Conservation (phyloP, 148 eudicot species). For the Vaccinium darrowii region DNA sequence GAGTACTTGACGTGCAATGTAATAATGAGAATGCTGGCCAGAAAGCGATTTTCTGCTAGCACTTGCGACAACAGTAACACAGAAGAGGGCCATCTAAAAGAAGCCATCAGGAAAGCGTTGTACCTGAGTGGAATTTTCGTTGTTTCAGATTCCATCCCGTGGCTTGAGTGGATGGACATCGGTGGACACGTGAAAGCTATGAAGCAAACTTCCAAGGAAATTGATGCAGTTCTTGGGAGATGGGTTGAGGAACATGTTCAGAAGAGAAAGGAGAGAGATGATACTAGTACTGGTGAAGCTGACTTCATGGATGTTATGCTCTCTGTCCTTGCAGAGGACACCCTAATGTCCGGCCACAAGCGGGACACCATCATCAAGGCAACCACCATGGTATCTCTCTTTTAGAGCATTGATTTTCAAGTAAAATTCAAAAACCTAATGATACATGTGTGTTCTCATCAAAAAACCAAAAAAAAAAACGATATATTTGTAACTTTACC, state of each 20-base stretch:
- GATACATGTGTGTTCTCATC: background rate
- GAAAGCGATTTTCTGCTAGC: constrained; percentile 34
- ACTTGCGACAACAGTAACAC: constrained; percentile 1
- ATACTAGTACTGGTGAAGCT: background rate
- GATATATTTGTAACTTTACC: background rate
- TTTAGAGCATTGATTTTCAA: background rate
- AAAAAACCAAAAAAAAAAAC: no score
- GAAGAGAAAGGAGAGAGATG: constrained; percentile 12
- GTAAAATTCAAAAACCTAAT: background rate
- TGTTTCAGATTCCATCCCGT: constrained; percentile 30
- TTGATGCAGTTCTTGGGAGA: constrained; percentile 31
- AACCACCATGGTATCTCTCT: constrained; percentile 23
- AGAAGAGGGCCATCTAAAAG: constrained; percentile 13
- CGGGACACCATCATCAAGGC: constrained; percentile 24
- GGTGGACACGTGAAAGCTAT: constrained; percentile 38
- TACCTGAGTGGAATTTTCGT: constrained; percentile 26
- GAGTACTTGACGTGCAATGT: constrained; percentile 38
- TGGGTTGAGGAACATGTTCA: constrained; percentile 49
- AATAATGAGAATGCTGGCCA: constrained; percentile 31
- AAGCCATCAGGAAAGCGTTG: constrained; percentile 21
- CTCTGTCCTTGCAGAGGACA: background rate
- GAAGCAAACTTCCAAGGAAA: constrained; percentile 33
- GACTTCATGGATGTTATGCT: constrained; percentile 34
- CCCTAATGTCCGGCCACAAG: background rate
- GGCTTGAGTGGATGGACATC: constrained; percentile 47